phyloP scores from a whole-genome alignment of 495 filamentous ascomycete species.

The Aspergillus nidulans region DNA sequence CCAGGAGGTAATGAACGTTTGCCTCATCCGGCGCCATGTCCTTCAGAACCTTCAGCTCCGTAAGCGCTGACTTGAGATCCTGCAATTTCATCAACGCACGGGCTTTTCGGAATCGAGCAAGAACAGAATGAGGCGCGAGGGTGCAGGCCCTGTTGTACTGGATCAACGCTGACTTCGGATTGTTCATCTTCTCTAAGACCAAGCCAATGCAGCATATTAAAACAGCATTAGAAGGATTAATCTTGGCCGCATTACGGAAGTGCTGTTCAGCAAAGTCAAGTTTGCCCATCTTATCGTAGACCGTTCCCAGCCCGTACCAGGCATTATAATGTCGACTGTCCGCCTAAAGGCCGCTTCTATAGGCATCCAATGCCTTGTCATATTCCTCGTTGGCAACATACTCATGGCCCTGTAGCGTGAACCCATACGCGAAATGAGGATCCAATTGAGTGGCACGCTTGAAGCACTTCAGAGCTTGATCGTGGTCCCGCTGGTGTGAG shows the following conservation, averaged over 20 bases:
- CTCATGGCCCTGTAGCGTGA: constrained; percentile 93
- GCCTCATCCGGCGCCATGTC: constrained; percentile 91
- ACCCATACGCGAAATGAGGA: constrained; percentile 89
- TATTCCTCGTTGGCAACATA: constrained; percentile 96
- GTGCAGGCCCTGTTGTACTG: constrained; percentile 77
- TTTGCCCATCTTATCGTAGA: constrained; percentile 92
- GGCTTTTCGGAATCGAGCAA: constrained; percentile 90
- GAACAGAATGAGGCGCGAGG: constrained; percentile 72
- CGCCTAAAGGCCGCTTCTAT: constrained; percentile 74
- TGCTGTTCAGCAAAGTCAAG: constrained; percentile 86
- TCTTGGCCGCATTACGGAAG: constrained; percentile 76
- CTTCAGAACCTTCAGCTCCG: constrained; percentile 76
- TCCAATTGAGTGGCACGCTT: constrained; percentile 88
- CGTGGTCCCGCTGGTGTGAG: constrained; percentile 90
- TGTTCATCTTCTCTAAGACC: constrained; percentile 81
- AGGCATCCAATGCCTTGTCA: constrained; percentile 84
- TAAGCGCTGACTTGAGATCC: constrained; percentile 62
- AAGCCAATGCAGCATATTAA: constrained; percentile 87
- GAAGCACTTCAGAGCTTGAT: constrained; percentile 92
- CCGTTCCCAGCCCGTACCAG: constrained; percentile 90
- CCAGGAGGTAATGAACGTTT: constrained; percentile 90
- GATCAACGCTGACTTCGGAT: constrained; percentile 67
- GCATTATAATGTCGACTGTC: constrained; percentile 93
- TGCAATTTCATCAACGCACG: constrained; percentile 75
- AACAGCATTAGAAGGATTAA: constrained; percentile 89